Evolutionary conservation across 1,284 basidiomycete species (phyloP).

Genomic region (Jaminaea rosea): DNA sequence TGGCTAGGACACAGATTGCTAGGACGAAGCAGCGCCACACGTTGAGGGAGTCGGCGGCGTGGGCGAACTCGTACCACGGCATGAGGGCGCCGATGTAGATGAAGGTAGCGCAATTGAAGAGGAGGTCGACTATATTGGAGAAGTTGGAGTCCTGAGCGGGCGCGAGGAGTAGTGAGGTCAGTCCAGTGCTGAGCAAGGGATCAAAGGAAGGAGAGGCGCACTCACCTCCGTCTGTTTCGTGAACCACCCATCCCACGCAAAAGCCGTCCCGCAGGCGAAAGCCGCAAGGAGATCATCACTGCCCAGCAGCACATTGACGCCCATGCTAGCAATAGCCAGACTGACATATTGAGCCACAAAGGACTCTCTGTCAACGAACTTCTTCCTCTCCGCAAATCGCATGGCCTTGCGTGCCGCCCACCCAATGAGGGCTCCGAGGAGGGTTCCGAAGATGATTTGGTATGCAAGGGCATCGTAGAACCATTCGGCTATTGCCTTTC

Average conservation of each 20-base stretch:
- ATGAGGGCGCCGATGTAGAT: constrained; percentile 47
- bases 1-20: constrained; percentile 33
- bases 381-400: constrained; percentile 82
- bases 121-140: constrained; percentile 84
- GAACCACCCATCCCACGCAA: constrained; percentile 89
- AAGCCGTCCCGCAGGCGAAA: constrained; percentile 89
- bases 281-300: constrained; percentile 54
- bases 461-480: constrained; percentile 54
- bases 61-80: constrained; percentile 39
- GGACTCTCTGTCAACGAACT: constrained; percentile 90
- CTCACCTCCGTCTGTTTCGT: constrained; percentile 95
- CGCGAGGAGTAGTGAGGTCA: no score
- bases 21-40: constrained; percentile 42
- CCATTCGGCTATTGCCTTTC: constrained; percentile 52
- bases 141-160: constrained; percentile 65
- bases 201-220: no score
- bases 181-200: constrained; percentile 49
- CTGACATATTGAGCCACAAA: constrained; percentile 83
- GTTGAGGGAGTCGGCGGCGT: constrained; percentile 22
- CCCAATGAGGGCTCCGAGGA: constrained; percentile 72
- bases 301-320: constrained; percentile 49
- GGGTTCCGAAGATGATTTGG: constrained; percentile 69
- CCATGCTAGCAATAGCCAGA: constrained; percentile 68
- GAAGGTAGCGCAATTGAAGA: constrained; percentile 50
- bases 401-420: constrained; percentile 80